A percentile compares a stretch with the other conserved stretches of the same genome.
Evolutionary conservation across 2,329 filamentous ascomycete genomes (phyloP).

Genomic region (Trichoderma koningii): DNA sequence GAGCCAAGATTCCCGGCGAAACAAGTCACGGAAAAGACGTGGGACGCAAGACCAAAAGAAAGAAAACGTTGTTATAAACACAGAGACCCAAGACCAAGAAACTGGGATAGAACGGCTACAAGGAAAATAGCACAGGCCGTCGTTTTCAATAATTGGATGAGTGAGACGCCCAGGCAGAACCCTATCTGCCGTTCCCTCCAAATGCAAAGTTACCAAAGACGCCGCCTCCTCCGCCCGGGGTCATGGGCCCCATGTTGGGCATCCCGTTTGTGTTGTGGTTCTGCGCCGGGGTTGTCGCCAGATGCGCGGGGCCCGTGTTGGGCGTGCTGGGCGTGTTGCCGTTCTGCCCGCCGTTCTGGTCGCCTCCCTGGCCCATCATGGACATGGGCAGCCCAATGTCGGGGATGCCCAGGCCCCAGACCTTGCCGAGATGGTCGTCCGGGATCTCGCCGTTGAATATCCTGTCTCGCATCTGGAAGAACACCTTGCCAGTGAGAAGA

Average conservation of each 20-base stretch:
- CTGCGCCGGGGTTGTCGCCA: conserved; percentile 53
- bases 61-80: too few species aligned
- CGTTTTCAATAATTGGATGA: conserved; percentile 27
- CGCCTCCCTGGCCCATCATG: conserved; percentile 40
- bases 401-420: conserved; percentile 85
- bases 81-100: not conserved
- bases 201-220: conserved; percentile 74
- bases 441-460: conserved; percentile 84
- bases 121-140: not conserved
- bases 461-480: conserved; percentile 87
- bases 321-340: conserved; percentile 65
- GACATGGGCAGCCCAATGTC: conserved; percentile 52
- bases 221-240: conserved; percentile 73
- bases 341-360: conserved; percentile 47
- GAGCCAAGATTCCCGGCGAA: too few species aligned
- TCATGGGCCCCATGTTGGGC: conserved; percentile 68
- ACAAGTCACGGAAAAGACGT: too few species aligned
- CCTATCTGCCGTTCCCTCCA: conserved; percentile 44
- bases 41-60: too few species aligned
- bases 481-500: conserved; percentile 88
- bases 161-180: conserved; percentile 28
- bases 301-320: conserved; percentile 61
- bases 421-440: conserved; percentile 81
- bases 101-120: not conserved
- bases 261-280: conserved; percentile 59